Evolutionary conservation across 2,329 filamentous ascomycete genomes (phyloP), one percentile per base, ranked within the genome.

Genomic region (Xylariaceae sp.): DNA sequence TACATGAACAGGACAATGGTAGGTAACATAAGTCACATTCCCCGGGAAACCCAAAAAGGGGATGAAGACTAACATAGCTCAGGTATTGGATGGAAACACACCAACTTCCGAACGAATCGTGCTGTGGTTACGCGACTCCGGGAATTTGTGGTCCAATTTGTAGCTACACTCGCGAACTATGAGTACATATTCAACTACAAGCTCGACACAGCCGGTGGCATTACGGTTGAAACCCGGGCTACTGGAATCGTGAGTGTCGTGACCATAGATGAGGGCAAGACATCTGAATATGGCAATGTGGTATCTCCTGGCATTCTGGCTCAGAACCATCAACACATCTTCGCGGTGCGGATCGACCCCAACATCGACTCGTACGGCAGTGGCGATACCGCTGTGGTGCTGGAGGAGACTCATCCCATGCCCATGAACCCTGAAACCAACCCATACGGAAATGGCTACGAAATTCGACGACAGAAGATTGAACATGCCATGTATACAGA

Each of bases 181-280:
- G 87, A 90, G 67, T 90, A 90, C 67, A 80, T 89, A 36, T 83
- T 89, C 56, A 80, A 82, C 2, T 89, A 81, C 71, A 82, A 85
- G 60, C 84, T 90, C 58, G 83, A 88, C 66, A 86, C 86, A 40
- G 79, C 83, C 0, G 87, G 83, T 7, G 84, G 82, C 9, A 79
- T 89, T 63, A 79, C 78, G 0, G 75, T 87, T 54, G 87, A 90
- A 69, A 82, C 81, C 0, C 79, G 86, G 1, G 87, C 87, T 0
- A 90, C 87, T 0, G 87, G 88, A 1, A 87, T 90, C 52, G 79
- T 90, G 28, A 90, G 84, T 52, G 81, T 88, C 2, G 87, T 90
- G 16, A 81, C 85, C 28, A 77, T 80, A 4, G 80, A 74, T 56
- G 79, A 84, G 53, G 84, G 84, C 44, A 82, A 81, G 48, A 74